Evolutionary conservation across 225 moss, liverwort and hornwort genomes (phyloP).

Genomic region (Marchantia polymorpha): DNA sequence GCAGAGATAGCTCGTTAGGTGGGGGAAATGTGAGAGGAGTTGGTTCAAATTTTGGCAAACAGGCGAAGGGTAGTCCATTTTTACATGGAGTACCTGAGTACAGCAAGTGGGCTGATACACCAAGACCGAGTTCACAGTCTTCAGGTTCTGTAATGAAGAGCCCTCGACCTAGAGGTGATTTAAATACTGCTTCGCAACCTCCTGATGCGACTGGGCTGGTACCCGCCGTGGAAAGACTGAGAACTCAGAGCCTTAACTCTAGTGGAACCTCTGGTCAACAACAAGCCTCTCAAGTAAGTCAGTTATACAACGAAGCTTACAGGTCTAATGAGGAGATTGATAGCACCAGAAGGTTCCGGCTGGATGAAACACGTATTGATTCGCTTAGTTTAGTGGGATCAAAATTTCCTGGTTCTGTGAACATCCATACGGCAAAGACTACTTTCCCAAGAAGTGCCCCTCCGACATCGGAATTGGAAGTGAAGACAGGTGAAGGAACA

Average conservation of each 20-base stretch:
- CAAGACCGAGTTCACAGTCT: conserved; percentile 18
- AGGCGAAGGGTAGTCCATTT: neutral
- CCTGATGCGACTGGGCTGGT: conserved; percentile 4
- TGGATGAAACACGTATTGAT: conserved; percentile 5
- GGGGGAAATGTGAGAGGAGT: conserved; percentile 29
- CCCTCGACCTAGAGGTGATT: conserved; percentile 15
- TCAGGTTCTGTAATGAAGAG: conserved; percentile 21
- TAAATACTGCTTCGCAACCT: conserved; percentile 8
- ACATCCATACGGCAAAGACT: neutral
- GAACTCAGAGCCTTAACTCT: neutral
- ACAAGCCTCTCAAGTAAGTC: neutral
- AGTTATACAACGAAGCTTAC: conserved; percentile 12
- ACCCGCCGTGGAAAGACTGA: conserved; percentile 3
- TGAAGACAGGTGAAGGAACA: conserved; percentile 9
- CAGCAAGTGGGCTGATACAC: conserved; percentile 33
- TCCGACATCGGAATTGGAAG: conserved; percentile 5
- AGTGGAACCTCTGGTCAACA: conserved; percentile 11
- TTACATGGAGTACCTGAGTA: conserved; percentile 10
- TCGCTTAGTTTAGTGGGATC: conserved; percentile 2
- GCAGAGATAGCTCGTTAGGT: conserved; percentile 19
- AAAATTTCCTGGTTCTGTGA: neutral
- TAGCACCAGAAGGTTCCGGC: neutral
- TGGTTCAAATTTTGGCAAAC: neutral
- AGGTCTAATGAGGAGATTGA: conserved; percentile 16
- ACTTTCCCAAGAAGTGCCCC: neutral